phyloP scores from a whole-genome alignment of 1,139 yeast species.

The Nakaseomyces bracarensis region DNA sequence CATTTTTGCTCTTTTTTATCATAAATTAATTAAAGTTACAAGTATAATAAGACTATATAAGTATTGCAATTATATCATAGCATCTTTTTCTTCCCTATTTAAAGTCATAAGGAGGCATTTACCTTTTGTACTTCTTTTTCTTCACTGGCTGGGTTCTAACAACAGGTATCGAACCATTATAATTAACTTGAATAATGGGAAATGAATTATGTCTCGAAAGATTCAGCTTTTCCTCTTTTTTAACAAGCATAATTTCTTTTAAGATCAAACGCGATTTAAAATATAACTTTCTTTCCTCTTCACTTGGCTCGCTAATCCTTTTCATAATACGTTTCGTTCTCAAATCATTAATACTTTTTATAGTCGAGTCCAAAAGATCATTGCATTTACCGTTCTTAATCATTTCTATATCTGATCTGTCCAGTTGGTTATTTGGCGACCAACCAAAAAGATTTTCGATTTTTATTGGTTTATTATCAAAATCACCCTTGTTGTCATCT shows the following conservation, averaged over 20 bases:
- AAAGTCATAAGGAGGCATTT: too few species aligned
- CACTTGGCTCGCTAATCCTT: conserved; percentile 35
- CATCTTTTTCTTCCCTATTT: conserved; percentile 14
- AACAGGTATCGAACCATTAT: conserved; percentile 75
- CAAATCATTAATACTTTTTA: conserved; percentile 52
- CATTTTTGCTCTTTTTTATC: conserved; percentile 2
- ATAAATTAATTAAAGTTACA: conserved; percentile 6
- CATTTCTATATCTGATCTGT: conserved; percentile 46
- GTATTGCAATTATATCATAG: background rate
- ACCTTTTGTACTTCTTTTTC: conserved; percentile 31
- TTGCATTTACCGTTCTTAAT: conserved; percentile 42
- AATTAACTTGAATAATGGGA: conserved; percentile 68
- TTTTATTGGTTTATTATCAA: conserved; percentile 30
- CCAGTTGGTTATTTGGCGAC: conserved; percentile 45
- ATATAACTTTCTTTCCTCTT: conserved; percentile 43
- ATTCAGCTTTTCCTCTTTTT: conserved; percentile 24
- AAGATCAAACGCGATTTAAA: conserved; percentile 44
- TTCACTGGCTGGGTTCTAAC: conserved; percentile 32
- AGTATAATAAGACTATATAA: background rate
- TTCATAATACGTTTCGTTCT: conserved; percentile 51
- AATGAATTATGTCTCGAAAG: conserved; percentile 32
- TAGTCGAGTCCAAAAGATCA: conserved; percentile 46
- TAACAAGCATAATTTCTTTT: conserved; percentile 36
- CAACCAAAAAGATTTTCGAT: conserved; percentile 45
- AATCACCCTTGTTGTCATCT: conserved; percentile 7